Conservation (phyloP, 257 asterid species). For the Voacanga thouarsii region DNA sequence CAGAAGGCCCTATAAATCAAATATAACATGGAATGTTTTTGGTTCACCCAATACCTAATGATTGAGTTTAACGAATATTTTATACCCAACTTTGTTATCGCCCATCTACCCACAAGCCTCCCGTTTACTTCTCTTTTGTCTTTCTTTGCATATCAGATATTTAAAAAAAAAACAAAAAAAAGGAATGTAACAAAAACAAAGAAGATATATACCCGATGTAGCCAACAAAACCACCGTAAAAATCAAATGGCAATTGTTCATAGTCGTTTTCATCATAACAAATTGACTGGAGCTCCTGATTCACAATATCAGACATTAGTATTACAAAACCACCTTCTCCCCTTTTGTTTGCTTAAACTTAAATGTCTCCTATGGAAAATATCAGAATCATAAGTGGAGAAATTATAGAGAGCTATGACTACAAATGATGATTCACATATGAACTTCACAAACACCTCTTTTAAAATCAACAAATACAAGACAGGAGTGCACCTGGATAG, state of each 20-base stretch:
- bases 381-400: background rate
- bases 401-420: background rate
- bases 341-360: background rate
- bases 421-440: background rate
- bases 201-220: slow-evolving; percentile 70
- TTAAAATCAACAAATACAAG: background rate
- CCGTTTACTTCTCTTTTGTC: background rate
- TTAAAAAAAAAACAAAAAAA: background rate
- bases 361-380: background rate
- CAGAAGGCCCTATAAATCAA: background rate
- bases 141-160: background rate
- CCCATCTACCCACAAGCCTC: background rate
- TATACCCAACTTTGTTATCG: background rate
- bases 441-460: background rate
- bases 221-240: slow-evolving; percentile 92
- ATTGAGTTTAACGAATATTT: background rate
- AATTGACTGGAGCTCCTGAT: slow-evolving; percentile 84
- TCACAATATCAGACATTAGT: slow-evolving; percentile 8
- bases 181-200: background rate
- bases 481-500: background rate
- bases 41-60: background rate
- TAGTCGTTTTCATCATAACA: slow-evolving; percentile 69
- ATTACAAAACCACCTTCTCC: background rate
- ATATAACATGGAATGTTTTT: background rate
- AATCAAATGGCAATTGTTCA: slow-evolving; percentile 88